Percentiles rank a stretch among this genome's conserved stretches.
These are phyloP conservation scores for Xerocomellus chrysenteron DNA, from an alignment of 768 basidiomycete genomes.

Conservation along the genomic window DNA sequence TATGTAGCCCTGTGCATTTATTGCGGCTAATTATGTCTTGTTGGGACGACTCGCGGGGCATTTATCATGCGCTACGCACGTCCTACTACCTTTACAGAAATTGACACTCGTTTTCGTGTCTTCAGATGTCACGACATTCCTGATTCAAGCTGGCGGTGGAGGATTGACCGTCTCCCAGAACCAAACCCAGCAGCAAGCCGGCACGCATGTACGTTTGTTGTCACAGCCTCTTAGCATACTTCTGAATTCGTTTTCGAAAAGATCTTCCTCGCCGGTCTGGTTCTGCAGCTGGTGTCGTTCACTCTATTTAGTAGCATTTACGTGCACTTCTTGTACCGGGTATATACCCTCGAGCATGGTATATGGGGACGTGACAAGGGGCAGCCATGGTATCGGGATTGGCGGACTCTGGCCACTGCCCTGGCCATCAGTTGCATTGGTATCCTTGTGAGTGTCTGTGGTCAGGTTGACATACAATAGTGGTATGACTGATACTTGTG, in stretches of 20 bases:
- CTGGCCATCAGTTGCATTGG: conserved; percentile 58
- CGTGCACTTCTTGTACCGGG: conserved; percentile 47
- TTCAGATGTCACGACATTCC: conserved; percentile 64
- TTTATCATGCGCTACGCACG: conserved; percentile 45
- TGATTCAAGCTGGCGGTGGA: conserved; percentile 51
- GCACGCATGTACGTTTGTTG: conserved; percentile 36
- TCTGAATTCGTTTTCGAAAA: conserved; percentile 42
- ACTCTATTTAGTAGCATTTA: conserved; percentile 47
- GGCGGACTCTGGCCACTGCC: conserved; percentile 54
- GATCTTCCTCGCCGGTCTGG: conserved; percentile 60
- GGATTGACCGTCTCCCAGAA: conserved; percentile 1
- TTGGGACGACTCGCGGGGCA: conserved; percentile 58
- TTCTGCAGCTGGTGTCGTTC: conserved; percentile 55
- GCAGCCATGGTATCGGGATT: conserved; percentile 52
- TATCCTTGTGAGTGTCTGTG: conserved; percentile 49
- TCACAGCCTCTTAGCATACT: neutral
- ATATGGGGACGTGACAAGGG: conserved; percentile 40
- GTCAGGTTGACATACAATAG: neutral
- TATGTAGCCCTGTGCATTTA: conserved; percentile 68
- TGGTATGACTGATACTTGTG: neutral
- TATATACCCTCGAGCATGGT: conserved; percentile 35
- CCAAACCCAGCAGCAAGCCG: conserved; percentile 22
- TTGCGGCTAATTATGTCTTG: conserved; percentile 65
- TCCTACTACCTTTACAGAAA: conserved; percentile 46
- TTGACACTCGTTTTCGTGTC: conserved; percentile 60